Evolutionary conservation across 2,329 filamentous ascomycete species (phyloP), one percentile per base, ranked within the genome.

Genomic region (Fusarium redolens): DNA sequence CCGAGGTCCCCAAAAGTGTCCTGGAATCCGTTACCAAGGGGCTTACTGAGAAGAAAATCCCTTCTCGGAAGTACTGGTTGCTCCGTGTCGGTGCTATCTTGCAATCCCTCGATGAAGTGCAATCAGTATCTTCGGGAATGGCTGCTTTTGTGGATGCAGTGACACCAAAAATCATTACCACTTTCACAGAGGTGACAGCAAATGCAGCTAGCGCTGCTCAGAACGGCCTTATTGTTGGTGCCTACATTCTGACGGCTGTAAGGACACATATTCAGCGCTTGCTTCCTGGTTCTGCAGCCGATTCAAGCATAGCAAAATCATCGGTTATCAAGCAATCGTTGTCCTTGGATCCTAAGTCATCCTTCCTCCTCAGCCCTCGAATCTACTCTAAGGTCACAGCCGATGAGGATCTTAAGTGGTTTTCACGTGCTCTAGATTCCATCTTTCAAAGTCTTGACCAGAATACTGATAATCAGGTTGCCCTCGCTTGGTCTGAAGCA

Each of bases 191-290:
- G 74, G 91, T 95, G 20, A 85, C 89, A 47, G 86, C 92, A 30
- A 98, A 97, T 81, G 91, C 96, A 5, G 82, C 94, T 7, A 88
- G 92, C 41, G 92, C 95, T 30, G 90, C 92, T 4, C 96, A 98
- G 80, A 96, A 87, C 76, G 95, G 95, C 15, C 86, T 95, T n/a
- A 88, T 97, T 59, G 91, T 93, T 18, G 91, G 91, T 38, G 94
- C 93, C 44, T 95, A 94, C 80, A 90, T 96, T 60, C 87, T 93
- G 51, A 87, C 90, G 40, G 90, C 92, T 28, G 82, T 97, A 18
- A 87, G 87, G 5, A 85, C 92, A 35, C 79, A 85, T 15, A 78
- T 90, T 17, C 83, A 89, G 61, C 85, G 85, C 30, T 85, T 87
- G 41, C 84, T 90, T 18, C 89, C 91, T 57, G 86, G 87, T 74